phyloP scores from a whole-genome alignment of 768 basidiomycete species.

The Strobilomyces confusus region DNA sequence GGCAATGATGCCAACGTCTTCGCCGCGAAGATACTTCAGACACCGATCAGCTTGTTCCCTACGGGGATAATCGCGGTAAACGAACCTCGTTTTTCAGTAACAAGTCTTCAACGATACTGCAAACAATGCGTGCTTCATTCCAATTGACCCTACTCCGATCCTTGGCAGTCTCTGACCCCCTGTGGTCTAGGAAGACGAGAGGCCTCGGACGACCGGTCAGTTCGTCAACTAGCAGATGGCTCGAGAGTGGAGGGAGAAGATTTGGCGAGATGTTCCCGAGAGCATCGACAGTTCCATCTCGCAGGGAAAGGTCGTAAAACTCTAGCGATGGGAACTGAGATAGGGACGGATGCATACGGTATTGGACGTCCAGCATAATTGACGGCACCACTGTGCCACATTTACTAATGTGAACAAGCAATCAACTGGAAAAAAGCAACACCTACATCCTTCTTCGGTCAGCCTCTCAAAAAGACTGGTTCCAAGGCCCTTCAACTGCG shows the following conservation, averaged over 20 bases:
- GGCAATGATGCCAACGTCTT: conserved; percentile 88
- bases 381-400: conserved; percentile 65
- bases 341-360: conserved; percentile 92
- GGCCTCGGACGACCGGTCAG: conserved; percentile 45
- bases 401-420: conserved; percentile 7
- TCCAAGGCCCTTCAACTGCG: conserved; percentile 66
- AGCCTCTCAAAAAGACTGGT: conserved; percentile 87
- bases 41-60: conserved; percentile 6
- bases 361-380: conserved; percentile 92
- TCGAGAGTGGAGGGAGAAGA: conserved; percentile 60
- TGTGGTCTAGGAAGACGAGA: conserved; percentile 82
- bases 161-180: conserved; percentile 59
- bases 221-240: conserved; percentile 41
- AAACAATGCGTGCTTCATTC: conserved; percentile 74
- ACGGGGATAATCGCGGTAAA: conserved; percentile 8
- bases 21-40: conserved; percentile 54
- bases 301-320: conserved; percentile 71
- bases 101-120: conserved; percentile 78
- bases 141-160: conserved; percentile 75
- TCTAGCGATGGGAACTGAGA: conserved; percentile 81
- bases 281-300: conserved; percentile 69
- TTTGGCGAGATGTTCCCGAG: conserved; percentile 42
- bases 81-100: conserved; percentile 68
- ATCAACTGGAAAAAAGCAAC: neutral
- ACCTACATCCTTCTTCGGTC: conserved; percentile 75